Evolutionary conservation across 768 basidiomycete genomes (phyloP), one percentile per base, ranked within the genome.

Genomic region (Boletus sensibilis): DNA sequence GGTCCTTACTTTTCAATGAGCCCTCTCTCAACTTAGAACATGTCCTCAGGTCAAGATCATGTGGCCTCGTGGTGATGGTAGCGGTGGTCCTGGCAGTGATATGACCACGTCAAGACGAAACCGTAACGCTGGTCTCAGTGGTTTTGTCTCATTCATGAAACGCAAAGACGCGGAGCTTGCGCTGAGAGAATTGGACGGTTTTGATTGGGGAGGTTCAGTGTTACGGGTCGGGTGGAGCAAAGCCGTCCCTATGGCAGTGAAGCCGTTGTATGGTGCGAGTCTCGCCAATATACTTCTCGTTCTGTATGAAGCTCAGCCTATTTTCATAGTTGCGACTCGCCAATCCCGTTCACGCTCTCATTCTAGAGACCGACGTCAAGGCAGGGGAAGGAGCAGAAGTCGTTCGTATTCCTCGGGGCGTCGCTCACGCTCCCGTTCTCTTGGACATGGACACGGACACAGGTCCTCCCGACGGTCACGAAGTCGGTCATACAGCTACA

Each of bases 131-230:
- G 92, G 92, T 16, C 78, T 98, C 21, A 94, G 92, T 65, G 97
- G 97, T 1, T 99, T 99, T 67, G 97, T 99, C 20, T 92, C 94
- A 0, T 98, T 88, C 72, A 97, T 98, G 92, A 92, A 86, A 63
- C 82, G 97, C 49, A 84, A 84, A 61, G 94, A 94, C 64, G 96
- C 97, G 3, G 96, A 98, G 68, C 76, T 73, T 41, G 96, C 96
- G 4, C 76, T 97, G 21, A 86, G 89, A 25, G 90, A 96, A 68
- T 82, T 92, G 53, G 97, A 99, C 64, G 94, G 95, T 2, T 85
- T 87, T 57, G 93, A 97, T 42, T 99, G 96, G 97, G 92, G 91
- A 55, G 95, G 95, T 8, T 90, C 82, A 38, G 71, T 92, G 21
- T 75, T 99, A 5, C 80, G 92, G 14, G 92, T 95, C 6, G 94